Base-by-base conservation (phyloP, 176 grass and related monocot genomes). In the Echinochloa phyllopogon region DNA sequence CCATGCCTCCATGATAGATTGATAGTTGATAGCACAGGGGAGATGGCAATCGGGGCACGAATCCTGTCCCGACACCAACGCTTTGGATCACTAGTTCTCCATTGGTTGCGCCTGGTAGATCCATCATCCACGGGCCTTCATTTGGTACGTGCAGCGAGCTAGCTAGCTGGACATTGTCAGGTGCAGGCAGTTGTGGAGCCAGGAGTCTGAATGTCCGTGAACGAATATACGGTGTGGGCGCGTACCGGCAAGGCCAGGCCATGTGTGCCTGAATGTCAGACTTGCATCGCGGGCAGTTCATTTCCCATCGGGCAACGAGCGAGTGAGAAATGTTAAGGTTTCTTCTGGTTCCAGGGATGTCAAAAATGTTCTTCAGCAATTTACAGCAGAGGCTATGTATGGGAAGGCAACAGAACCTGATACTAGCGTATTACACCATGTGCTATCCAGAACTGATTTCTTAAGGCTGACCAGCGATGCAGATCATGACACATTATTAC, bases 91-190 rank as follows among this genome's bases (percentile, higher is more conserved):
- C 39, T 11, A 20, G 1, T 63, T 51, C n/a, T 77, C 42, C 48
- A 42, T 38, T 82, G 56, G 72, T 12, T 82, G 62, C 20, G 10
- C 17, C 27, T 42, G 16, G 72, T 51, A 76, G 69, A 69, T 40
- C 3, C 33, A n/a, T 78, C 42, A 69, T 40, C 3, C 33, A n/a
- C 72, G 73, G 44, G 10, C 14, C 78, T 53, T 65, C 1, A 16
- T 1, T 69, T 69, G 64, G 9, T 36, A 39, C 17, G 18, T 52
- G 14, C 12, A 61, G 27, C 72, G 62, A 62, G 40, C 17, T 77
- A 61, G 27, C 72, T 62, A 62, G 40, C 17, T 77, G 72, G 51
- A 5, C 72, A 64, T 24, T 9, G 43, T 39, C 67, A 71, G 71
- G 75, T 25, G 40, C 33, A 29, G 63, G 2, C 7, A 36, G 25